Percentiles rank a stretch among this genome's conserved stretches.
These are phyloP conservation scores for Microcos paniculata DNA, from an alignment of 345 rosid species.

Conservation along the genomic window DNA sequence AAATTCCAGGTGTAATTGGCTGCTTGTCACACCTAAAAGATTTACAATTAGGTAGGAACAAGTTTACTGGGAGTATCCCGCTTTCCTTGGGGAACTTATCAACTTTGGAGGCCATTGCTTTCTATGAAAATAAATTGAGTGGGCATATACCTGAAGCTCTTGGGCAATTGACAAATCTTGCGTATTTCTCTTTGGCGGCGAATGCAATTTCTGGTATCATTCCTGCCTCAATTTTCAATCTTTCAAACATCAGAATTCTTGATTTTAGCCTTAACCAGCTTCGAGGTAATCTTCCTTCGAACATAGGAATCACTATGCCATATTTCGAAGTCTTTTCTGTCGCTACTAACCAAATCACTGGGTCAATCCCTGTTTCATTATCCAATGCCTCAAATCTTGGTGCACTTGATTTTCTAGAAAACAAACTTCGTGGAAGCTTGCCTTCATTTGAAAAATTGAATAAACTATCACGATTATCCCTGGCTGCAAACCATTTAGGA, in stretches of 20 bases:
- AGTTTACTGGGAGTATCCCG: slow-evolving; percentile 15
- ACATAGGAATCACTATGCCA: neutral
- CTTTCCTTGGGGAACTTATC: slow-evolving; percentile 1
- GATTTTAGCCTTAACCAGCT: neutral
- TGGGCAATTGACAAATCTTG: neutral
- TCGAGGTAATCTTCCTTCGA: neutral
- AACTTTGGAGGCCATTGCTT: neutral
- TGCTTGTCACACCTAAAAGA: neutral
- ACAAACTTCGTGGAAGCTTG: neutral
- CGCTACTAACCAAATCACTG: neutral
- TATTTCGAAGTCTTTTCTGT: neutral
- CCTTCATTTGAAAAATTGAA: neutral
- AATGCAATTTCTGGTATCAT: neutral
- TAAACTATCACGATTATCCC: neutral
- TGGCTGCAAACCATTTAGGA: neutral
- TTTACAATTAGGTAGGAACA: neutral
- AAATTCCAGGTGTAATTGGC: slow-evolving; percentile 5
- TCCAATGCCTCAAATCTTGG: neutral
- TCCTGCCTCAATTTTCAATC: slow-evolving; percentile 5
- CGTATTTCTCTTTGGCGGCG: neutral
- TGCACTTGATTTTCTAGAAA: fast-evolving
- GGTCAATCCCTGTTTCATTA: neutral
- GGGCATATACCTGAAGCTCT: slow-evolving; percentile 12
- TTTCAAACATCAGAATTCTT: neutral
- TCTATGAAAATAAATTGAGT: neutral